Percentiles rank a stretch among this genome's conserved stretches.
Conservation (phyloP, 768 basidiomycete species). For the Fibroporia radiculosa region DNA sequence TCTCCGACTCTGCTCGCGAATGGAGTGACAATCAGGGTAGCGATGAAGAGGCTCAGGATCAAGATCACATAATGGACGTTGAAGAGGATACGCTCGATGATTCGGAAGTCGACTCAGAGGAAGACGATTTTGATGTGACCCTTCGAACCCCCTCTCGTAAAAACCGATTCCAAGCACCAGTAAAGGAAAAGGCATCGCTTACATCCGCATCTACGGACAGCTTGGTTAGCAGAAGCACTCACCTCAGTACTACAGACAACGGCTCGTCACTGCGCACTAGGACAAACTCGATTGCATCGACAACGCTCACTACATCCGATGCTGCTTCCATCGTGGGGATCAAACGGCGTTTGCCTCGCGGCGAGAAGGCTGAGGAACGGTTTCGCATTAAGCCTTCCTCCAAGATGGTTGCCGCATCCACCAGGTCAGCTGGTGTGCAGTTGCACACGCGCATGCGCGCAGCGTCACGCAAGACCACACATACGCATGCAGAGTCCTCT, state of each 20-base stretch:
- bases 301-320: slow-evolving; percentile 12
- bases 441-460: slow-evolving; percentile 1
- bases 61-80: slow-evolving; percentile 18
- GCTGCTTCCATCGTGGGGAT: slow-evolving; percentile 16
- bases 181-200: slow-evolving; percentile 2
- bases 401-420: not conserved
- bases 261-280: slow-evolving; percentile 23
- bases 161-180: slow-evolving; percentile 9
- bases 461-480: not conserved
- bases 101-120: slow-evolving; percentile 35
- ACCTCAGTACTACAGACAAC: slow-evolving; percentile 23
- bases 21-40: slow-evolving; percentile 49
- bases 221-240: slow-evolving; percentile 15
- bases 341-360: slow-evolving; percentile 20
- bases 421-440: not conserved
- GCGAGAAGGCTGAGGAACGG: not conserved
- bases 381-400: not conserved
- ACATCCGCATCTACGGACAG: slow-evolving; percentile 17
- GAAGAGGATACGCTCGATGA: slow-evolving; percentile 21
- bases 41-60: slow-evolving; percentile 28
- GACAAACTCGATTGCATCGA: slow-evolving; percentile 18
- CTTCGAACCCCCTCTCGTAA: slow-evolving; percentile 47
- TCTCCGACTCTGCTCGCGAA: slow-evolving; percentile 51
- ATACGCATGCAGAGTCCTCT: not conserved
- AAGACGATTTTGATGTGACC: slow-evolving; percentile 61